These are phyloP conservation scores for Entophlyctis helioformis DNA, from an alignment of 192 early-diverging fungal genomes.

Conservation along the genomic window DNA sequence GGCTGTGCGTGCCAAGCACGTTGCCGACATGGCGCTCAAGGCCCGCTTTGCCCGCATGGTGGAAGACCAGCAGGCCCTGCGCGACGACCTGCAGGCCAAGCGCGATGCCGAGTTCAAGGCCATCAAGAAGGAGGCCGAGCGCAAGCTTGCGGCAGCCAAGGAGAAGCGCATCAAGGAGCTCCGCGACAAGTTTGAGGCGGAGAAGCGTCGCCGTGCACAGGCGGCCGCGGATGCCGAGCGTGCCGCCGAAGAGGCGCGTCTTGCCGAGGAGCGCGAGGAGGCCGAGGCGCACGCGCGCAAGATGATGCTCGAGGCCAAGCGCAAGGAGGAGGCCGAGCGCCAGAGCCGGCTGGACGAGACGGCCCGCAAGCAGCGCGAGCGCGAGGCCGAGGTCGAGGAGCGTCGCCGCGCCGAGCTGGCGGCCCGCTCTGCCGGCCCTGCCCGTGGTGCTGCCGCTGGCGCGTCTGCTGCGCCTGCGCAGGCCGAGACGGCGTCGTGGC, in stretches of 20 bases:
- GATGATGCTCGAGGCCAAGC: too few species aligned
- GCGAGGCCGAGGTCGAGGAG: slow-evolving; percentile 14
- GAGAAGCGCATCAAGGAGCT: slow-evolving; percentile 50
- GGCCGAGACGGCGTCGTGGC: too few species aligned
- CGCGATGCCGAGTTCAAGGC: slow-evolving; percentile 45
- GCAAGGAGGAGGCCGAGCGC: too few species aligned
- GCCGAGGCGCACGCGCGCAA: slow-evolving; percentile 11
- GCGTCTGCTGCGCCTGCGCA: slow-evolving; percentile 1
- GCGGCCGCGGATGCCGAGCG: slow-evolving; percentile 8
- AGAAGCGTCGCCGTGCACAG: slow-evolving; percentile 13
- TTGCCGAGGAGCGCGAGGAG: slow-evolving; percentile 3
- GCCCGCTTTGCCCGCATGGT: slow-evolving; percentile 67
- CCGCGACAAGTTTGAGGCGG: slow-evolving; percentile 39
- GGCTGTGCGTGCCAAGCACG: slow-evolving; percentile 52
- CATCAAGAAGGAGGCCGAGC: slow-evolving; percentile 39
- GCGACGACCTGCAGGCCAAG: slow-evolving; percentile 36
- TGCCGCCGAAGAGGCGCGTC: slow-evolving; percentile 1
- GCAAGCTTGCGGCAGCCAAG: slow-evolving; percentile 62
- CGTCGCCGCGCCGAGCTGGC: slow-evolving; percentile 1
- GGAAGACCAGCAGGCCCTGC: slow-evolving; percentile 60
- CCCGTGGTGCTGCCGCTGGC: neutral
- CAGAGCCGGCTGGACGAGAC: slow-evolving; percentile 11
- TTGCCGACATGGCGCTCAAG: slow-evolving; percentile 65
- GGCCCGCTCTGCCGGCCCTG: slow-evolving; percentile 4
- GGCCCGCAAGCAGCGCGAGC: slow-evolving; percentile 9